Conservation (phyloP, 2,329 filamentous ascomycete species). For the Pseudogymnoascus sp. region DNA sequence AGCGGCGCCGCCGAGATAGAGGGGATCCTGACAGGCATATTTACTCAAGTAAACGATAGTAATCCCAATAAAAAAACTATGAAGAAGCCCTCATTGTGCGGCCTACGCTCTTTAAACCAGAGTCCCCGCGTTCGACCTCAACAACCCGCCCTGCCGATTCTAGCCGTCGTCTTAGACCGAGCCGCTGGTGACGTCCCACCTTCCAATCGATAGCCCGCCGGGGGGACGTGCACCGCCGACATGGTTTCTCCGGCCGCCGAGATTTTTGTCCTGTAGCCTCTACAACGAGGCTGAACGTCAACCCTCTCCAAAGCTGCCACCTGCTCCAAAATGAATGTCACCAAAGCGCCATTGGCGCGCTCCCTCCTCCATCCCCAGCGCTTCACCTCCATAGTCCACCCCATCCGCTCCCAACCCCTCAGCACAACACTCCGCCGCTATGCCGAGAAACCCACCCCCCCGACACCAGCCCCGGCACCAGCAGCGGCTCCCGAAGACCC, state of each 20-base stretch:
- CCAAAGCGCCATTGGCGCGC: background rate
- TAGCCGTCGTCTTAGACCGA: slow-evolving; percentile 1
- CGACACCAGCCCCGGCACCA: slow-evolving; percentile 8
- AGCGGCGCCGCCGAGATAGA: background rate
- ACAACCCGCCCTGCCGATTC: background rate
- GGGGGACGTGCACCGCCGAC: background rate
- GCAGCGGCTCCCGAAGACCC: slow-evolving; percentile 9
- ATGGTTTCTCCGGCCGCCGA: background rate
- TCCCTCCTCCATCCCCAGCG: background rate
- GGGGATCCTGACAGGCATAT: background rate
- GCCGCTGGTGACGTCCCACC: background rate
- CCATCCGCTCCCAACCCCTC: background rate
- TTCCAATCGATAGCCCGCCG: background rate
- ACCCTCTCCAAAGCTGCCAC: background rate
- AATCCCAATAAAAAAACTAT: slow-evolving; percentile 1
- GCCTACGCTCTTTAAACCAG: background rate
- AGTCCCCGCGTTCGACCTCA: background rate
- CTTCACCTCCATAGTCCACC: background rate
- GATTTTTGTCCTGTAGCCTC: background rate
- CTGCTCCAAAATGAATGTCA: background rate
- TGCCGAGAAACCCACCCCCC: background rate
- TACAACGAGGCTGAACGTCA: background rate
- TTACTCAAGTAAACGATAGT: background rate
- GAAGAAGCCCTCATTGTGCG: background rate
- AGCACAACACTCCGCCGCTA: slow-evolving; percentile 1